These are phyloP conservation scores for Penicillium maclennaniae DNA, from an alignment of 495 filamentous ascomycete genomes.

Conservation along the genomic window DNA sequence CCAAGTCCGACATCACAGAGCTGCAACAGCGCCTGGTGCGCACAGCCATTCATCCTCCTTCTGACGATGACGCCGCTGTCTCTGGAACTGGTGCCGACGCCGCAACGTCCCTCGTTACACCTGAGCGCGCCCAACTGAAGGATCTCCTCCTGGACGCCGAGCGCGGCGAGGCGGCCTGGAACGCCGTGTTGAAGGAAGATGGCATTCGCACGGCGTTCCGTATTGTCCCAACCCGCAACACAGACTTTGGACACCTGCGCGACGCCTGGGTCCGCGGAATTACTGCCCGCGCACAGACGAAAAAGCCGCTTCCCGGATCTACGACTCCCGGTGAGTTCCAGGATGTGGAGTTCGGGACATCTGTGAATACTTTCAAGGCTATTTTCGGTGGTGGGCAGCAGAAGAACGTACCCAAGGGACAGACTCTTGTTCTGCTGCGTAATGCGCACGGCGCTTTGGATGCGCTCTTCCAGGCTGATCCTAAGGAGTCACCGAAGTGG, in stretches of 20 bases:
- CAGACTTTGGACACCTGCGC: constrained; percentile 85
- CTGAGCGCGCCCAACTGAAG: constrained; percentile 69
- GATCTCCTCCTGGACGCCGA: constrained; percentile 64
- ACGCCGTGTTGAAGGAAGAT: constrained; percentile 58
- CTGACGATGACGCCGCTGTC: constrained; percentile 40
- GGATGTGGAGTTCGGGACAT: constrained; percentile 65
- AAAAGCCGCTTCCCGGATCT: constrained; percentile 17
- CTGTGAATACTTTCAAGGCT: constrained; percentile 70
- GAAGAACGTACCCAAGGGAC: constrained; percentile 67
- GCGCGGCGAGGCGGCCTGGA: constrained; percentile 66
- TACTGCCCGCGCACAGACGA: constrained; percentile 58
- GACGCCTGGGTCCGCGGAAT: constrained; percentile 89
- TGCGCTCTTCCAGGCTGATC: constrained; percentile 60
- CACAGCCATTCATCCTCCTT: constrained; percentile 35
- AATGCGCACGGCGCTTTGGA: constrained; percentile 60
- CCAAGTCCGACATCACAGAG: constrained; percentile 64
- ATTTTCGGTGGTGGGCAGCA: constrained; percentile 67
- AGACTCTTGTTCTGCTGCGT: constrained; percentile 70
- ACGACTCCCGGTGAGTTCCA: constrained; percentile 45
- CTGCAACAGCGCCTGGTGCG: constrained; percentile 55
- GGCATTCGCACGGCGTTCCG: constrained; percentile 67
- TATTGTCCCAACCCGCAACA: constrained; percentile 80
- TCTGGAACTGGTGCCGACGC: constrained; percentile 51
- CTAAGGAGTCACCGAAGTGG: constrained; percentile 40
- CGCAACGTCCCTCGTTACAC: constrained; percentile 78